Evolutionary conservation across 176 grass and related monocot genomes (phyloP).

Genomic region (Triticum urartu): DNA sequence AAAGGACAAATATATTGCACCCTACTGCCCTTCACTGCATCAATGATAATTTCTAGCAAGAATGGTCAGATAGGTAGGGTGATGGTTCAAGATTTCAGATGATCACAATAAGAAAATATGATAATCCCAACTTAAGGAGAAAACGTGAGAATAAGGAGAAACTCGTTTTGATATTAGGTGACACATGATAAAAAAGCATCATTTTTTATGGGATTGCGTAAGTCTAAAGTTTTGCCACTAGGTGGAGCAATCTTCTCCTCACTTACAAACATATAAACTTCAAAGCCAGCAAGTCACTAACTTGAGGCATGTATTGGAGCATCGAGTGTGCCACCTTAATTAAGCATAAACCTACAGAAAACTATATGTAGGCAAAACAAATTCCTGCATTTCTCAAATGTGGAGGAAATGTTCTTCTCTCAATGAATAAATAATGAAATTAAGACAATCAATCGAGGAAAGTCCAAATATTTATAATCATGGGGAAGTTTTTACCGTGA

Average conservation of each 20-base stretch:
- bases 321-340: neutral
- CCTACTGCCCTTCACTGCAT: neutral
- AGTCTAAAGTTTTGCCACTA: neutral
- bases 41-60: neutral
- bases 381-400: constrained; percentile 1
- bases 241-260: neutral
- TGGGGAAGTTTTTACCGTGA: constrained; percentile 69
- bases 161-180: neutral
- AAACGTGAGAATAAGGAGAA: neutral
- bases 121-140: neutral
- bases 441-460: neutral
- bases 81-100: neutral
- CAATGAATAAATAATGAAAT: neutral
- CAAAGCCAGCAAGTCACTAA: neutral
- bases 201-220: neutral
- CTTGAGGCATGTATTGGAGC: neutral
- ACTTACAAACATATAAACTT: neutral
- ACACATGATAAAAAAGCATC: neutral
- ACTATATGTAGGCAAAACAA: neutral
- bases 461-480: neutral
- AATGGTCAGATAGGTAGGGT: neutral
- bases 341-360: constrained; percentile 3
- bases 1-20: neutral
- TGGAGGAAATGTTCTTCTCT: neutral
- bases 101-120: neutral